Conservation (phyloP, 148 eudicot species). For the Pouteria glomerata region DNA sequence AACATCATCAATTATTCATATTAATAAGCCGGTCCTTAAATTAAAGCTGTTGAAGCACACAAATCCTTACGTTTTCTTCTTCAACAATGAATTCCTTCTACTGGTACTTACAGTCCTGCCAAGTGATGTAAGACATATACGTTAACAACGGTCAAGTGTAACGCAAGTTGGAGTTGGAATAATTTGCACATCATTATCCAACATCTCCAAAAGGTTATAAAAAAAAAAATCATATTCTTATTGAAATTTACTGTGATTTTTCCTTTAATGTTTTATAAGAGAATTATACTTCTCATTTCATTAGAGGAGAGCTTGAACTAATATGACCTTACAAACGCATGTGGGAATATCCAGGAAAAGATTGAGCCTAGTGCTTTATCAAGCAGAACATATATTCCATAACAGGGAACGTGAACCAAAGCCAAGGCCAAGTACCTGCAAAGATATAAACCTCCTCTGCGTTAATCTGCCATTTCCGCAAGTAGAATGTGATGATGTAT, state of each 20-base stretch:
- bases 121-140: conserved; percentile 6
- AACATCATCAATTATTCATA: background rate
- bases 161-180: background rate
- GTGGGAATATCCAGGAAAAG: conserved; percentile 52
- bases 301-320: background rate
- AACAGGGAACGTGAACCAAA: conserved; percentile 62
- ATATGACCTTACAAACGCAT: conserved; percentile 47
- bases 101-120: conserved; percentile 21
- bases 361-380: conserved; percentile 43
- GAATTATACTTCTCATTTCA: background rate
- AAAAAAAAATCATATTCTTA: too few relatives aligned
- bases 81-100: conserved; percentile 17
- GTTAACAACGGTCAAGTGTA: background rate
- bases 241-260: too few relatives aligned
- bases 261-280: too few relatives aligned
- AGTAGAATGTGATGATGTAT: background rate
- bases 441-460: background rate
- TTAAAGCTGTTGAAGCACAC: background rate
- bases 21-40: too few relatives aligned
- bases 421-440: conserved; percentile 75
- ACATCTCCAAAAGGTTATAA: background rate
- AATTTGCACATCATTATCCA: background rate
- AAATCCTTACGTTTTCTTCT: conserved; percentile 24
- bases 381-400: conserved; percentile 55
- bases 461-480: background rate